Conservation (phyloP, 331 rosid genomes). For the Stylosanthes scabra region DNA sequence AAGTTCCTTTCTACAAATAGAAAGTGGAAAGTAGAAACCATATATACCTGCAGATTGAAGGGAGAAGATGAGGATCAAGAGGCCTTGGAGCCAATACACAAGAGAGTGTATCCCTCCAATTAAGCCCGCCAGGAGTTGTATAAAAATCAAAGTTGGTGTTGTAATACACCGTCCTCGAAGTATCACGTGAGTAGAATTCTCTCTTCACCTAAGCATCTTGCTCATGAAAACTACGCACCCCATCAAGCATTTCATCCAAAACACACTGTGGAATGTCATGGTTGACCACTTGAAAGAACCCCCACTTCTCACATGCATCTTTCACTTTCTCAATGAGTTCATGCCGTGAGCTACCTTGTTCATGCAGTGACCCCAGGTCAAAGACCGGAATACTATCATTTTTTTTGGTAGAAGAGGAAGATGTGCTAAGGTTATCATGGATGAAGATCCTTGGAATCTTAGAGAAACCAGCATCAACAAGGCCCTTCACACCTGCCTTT, state of each 20-base stretch:
- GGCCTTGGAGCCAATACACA: conserved; percentile 18
- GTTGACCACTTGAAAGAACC: conserved; percentile 29
- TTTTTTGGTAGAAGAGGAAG: not conserved
- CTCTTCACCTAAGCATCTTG: conserved; percentile 19
- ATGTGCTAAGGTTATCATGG: too few relatives aligned
- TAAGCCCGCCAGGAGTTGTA: conserved; percentile 18
- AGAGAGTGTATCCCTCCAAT: conserved; percentile 25
- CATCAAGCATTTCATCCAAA: conserved; percentile 29
- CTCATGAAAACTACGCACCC: conserved; percentile 34
- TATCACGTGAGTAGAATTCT: conserved; percentile 28
- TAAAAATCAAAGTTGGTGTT: conserved; percentile 24
- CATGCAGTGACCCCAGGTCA: conserved; percentile 2
- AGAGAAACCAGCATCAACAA: too few relatives aligned
- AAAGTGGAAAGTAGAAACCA: too few relatives aligned
- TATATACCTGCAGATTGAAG: conserved; percentile 30
- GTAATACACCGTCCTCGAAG: conserved; percentile 7
- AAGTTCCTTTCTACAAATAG: too few relatives aligned
- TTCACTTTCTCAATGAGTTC: conserved; percentile 7
- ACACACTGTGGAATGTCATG: conserved; percentile 28
- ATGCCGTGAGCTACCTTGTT: not conserved
- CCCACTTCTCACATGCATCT: conserved; percentile 33
- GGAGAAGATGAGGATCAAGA: conserved; percentile 16
- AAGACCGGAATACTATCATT: conserved; percentile 16
- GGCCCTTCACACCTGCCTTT: too few relatives aligned
- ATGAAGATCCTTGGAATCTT: too few relatives aligned